These are phyloP conservation scores for Lasiodiplodia theobromae DNA, from an alignment of 2,329 filamentous ascomycete genomes.

Conservation along the genomic window DNA sequence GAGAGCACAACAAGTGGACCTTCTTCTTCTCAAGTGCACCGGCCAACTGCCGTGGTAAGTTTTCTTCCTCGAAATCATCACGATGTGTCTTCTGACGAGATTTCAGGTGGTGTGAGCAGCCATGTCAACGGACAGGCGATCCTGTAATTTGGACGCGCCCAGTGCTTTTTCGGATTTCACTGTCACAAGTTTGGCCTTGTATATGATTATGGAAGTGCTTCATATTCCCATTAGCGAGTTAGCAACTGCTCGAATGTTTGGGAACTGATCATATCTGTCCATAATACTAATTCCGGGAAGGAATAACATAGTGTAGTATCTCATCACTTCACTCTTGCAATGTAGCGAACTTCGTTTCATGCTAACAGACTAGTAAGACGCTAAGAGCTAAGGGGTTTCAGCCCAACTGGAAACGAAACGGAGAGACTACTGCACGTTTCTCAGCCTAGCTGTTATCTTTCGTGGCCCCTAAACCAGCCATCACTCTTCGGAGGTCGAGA, in stretches of 20 bases:
- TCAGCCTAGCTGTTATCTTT: too few species aligned
- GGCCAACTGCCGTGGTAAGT: slow-evolving; percentile 62
- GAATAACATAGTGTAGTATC: neutral
- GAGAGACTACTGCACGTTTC: too few species aligned
- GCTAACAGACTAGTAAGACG: too few species aligned
- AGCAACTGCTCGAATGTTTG: neutral
- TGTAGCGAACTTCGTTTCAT: too few species aligned
- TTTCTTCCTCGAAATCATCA: neutral
- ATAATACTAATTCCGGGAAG: neutral
- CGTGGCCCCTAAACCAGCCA: neutral
- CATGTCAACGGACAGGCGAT: slow-evolving; percentile 55
- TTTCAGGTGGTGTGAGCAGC: slow-evolving; percentile 49
- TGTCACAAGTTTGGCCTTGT: neutral
- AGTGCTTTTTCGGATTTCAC: neutral
- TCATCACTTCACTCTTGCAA: too few species aligned
- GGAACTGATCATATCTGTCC: neutral
- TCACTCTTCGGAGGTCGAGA: too few species aligned
- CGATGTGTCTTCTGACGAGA: slow-evolving; percentile 22
- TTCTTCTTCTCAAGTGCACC: slow-evolving; percentile 70
- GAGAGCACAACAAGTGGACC: slow-evolving; percentile 62
- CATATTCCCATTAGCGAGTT: neutral
- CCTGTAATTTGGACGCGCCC: slow-evolving; percentile 32
- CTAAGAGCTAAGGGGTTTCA: too few species aligned
- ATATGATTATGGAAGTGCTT: neutral
- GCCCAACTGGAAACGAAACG: too few species aligned